phyloP scores from a whole-genome alignment of 202 grass and related monocot species.

The Bolboschoenoplectus hybrid region DNA sequence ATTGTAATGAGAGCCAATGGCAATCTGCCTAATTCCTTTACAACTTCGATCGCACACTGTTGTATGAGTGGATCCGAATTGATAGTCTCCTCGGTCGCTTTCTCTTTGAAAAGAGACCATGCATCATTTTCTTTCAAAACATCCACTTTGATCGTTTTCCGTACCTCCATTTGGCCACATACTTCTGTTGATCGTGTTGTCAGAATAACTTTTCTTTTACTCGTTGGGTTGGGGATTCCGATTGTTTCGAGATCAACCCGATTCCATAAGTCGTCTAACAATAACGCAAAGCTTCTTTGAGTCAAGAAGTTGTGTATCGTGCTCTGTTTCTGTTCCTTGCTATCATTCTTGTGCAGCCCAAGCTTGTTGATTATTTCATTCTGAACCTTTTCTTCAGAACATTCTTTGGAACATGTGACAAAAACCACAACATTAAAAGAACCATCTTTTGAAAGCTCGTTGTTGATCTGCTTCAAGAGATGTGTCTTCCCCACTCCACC shows the following conservation, averaged over 20 bases:
- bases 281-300: slow-evolving; percentile 56
- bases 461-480: slow-evolving; percentile 41
- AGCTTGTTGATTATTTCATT: slow-evolving; percentile 48
- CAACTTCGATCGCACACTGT: slow-evolving; percentile 46
- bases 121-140: slow-evolving; percentile 47
- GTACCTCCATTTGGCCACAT: slow-evolving; percentile 55
- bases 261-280: slow-evolving; percentile 63
- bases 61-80: slow-evolving; percentile 30
- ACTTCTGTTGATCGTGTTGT: slow-evolving; percentile 46
- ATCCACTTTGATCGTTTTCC: slow-evolving; percentile 51
- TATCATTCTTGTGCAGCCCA: slow-evolving; percentile 33
- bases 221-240: slow-evolving; percentile 38
- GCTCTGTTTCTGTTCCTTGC: slow-evolving; percentile 45
- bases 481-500: no score
- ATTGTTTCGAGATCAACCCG: slow-evolving; percentile 51
- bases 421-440: slow-evolving; percentile 49
- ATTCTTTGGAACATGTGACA: slow-evolving; percentile 48
- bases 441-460: not conserved
- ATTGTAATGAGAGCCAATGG: no score
- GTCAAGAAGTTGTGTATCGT: slow-evolving; percentile 50
- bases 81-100: slow-evolving; percentile 44
- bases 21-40: no score
- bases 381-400: slow-evolving; percentile 53
- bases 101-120: slow-evolving; percentile 57
- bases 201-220: slow-evolving; percentile 51